phyloP scores from a whole-genome alignment of 768 basidiomycete genomes.

The Mycena crocata region DNA sequence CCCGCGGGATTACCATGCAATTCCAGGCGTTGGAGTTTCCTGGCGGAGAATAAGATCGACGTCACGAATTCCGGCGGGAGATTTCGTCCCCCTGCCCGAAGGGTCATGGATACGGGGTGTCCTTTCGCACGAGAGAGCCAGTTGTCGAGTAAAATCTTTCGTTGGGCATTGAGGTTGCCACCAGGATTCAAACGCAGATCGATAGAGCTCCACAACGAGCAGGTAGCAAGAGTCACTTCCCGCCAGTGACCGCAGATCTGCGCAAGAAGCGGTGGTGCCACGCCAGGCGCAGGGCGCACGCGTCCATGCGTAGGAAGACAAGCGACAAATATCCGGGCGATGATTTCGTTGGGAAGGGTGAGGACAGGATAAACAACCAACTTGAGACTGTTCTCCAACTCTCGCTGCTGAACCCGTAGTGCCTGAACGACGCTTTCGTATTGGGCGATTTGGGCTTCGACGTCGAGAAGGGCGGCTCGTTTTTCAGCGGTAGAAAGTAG shows the following conservation, averaged over 20 bases:
- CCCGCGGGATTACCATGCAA: background rate
- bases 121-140: constrained; percentile 10
- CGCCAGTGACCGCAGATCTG: constrained; percentile 8
- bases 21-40: constrained; percentile 10
- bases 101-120: background rate
- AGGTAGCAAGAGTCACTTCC: constrained; percentile 3
- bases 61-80: background rate
- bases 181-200: background rate
- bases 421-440: background rate
- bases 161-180: too few relatives aligned
- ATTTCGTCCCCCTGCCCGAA: background rate
- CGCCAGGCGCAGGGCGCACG: background rate
- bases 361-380: background rate
- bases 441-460: background rate
- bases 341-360: constrained; percentile 1
- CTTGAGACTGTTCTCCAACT: background rate
- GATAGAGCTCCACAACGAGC: constrained; percentile 1
- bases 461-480: background rate
- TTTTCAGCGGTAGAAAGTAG: background rate
- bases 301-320: background rate
- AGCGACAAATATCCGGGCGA: background rate
- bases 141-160: background rate
- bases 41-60: background rate
- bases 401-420: background rate
- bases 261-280: constrained; percentile 2